These are phyloP conservation scores for Typha latifolia DNA, from an alignment of 176 grass and related monocot genomes.

Conservation along the genomic window DNA sequence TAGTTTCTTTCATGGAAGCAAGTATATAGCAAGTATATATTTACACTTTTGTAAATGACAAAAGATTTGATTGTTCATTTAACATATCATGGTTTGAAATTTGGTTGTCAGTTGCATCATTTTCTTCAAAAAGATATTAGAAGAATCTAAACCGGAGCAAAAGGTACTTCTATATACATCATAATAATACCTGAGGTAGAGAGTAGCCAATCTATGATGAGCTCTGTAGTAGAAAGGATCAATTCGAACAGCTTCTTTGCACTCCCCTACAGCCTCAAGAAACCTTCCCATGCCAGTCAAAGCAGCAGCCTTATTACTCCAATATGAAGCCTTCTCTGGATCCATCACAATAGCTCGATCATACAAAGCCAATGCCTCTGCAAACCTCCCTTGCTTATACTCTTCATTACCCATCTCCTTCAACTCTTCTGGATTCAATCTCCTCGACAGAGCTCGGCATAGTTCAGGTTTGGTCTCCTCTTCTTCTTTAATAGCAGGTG, in stretches of 20 bases:
- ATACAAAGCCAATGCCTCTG: constrained; percentile 75
- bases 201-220: constrained; percentile 56
- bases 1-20: constrained; percentile 16
- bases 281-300: constrained; percentile 51
- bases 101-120: neutral
- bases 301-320: constrained; percentile 89
- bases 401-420: constrained; percentile 98
- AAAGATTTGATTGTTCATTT: neutral
- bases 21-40: too few species aligned
- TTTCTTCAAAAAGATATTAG: neutral
- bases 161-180: too few species aligned
- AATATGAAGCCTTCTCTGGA: constrained; percentile 40
- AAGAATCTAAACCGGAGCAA: neutral
- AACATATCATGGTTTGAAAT: constrained; percentile 10
- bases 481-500: neutral
- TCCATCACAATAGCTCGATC: constrained; percentile 83
- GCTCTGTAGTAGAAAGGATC: constrained; percentile 55
- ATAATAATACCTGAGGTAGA: constrained; percentile 69
- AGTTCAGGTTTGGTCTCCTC: constrained; percentile 11
- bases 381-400: constrained; percentile 68
- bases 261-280: constrained; percentile 65
- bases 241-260: constrained; percentile 72
- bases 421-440: constrained; percentile 67
- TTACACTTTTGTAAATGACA: too few species aligned
- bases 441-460: constrained; percentile 57